Evolutionary conservation across 2,329 filamentous ascomycete species (phyloP), one percentile per base, ranked within the genome.

Genomic region (Botrytis paeoniae): DNA sequence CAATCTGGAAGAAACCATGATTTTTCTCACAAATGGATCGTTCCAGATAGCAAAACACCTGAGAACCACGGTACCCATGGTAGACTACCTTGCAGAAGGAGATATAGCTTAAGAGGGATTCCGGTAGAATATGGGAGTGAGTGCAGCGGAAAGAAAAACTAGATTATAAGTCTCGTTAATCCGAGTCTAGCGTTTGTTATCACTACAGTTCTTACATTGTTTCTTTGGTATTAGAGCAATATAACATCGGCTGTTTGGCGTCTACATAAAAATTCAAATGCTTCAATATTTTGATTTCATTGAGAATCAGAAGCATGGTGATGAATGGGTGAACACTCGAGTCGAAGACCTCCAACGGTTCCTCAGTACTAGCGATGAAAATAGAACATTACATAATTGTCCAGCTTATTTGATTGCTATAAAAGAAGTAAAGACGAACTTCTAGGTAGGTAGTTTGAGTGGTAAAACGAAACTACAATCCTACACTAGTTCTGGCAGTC

Each of bases 371-470:
- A 10, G 32, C 4, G 8, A 60, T 35, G 32, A 35, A 35, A 25
- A 25, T 7, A 29, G 4, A 2, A 20, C 3, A 4, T 5, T 5
- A 51, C 4, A n/a, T 1, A 14, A 51, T 1, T 51, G 8, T 25
- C 25, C 10, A 14, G 25, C 0, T 61, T 25, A 14, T 22, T n/a
- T 61, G 1, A 2, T 35, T 16, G 22, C 1, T 25, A 4, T 3
- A 3, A 29, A 57, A n/a, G 22, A 29, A 57, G 6, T 16, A 61
- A n/a, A n/a, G 6, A 25, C 25, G 16, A 41, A 5, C 2, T 29
- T n/a, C 14, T 2, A 39, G 20, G 32, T 25, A 60, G 10, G 4
- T 39, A 54, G 2, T 5, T 12, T 1, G 9, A 37, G 7, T 10
- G 18, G 22, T 22, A 18, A 51, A 39, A 6, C 7, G 2, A 20